Conservation (phyloP, 495 filamentous ascomycete genomes). For the Xylaria bambusicola region DNA sequence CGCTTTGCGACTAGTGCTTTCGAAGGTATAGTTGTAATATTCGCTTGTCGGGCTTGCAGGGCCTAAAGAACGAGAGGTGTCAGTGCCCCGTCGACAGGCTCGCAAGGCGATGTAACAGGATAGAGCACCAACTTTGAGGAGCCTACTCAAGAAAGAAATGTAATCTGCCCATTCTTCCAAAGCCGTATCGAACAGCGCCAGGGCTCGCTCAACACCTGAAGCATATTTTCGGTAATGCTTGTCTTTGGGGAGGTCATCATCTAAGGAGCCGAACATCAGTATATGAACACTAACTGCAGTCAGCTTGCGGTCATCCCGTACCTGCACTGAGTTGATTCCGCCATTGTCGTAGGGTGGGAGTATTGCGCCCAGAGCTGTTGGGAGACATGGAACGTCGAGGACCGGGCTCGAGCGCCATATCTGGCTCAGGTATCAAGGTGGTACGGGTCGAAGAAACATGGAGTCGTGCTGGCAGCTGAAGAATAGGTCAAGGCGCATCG, state of each 20-base stretch:
- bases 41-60: constrained; percentile 79
- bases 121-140: constrained; percentile 70
- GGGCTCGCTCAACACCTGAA: constrained; percentile 79
- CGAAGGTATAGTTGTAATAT: constrained; percentile 72
- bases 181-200: constrained; percentile 88
- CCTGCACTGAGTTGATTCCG: constrained; percentile 54
- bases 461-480: constrained; percentile 25
- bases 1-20: constrained; percentile 85
- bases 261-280: constrained; percentile 41
- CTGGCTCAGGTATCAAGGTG: constrained; percentile 35
- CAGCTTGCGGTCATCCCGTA: constrained; percentile 25
- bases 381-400: constrained; percentile 70
- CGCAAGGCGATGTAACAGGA: neutral
- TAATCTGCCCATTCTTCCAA: constrained; percentile 99
- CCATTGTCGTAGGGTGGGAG: constrained; percentile 65
- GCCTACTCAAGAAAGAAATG: constrained; percentile 89
- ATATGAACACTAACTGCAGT: neutral
- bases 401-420: constrained; percentile 72
- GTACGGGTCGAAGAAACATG: constrained; percentile 29
- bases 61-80: constrained; percentile 57
- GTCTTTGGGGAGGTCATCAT: constrained; percentile 75
- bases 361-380: constrained; percentile 74
- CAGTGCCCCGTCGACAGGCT: constrained; percentile 15
- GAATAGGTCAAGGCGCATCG: constrained; percentile 27
- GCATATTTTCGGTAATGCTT: constrained; percentile 92